A percentile compares a stretch with the other conserved stretches of the same genome.
These are phyloP conservation scores for Boletus rubescentipes DNA, from an alignment of 768 basidiomycete genomes.

Conservation along the genomic window DNA sequence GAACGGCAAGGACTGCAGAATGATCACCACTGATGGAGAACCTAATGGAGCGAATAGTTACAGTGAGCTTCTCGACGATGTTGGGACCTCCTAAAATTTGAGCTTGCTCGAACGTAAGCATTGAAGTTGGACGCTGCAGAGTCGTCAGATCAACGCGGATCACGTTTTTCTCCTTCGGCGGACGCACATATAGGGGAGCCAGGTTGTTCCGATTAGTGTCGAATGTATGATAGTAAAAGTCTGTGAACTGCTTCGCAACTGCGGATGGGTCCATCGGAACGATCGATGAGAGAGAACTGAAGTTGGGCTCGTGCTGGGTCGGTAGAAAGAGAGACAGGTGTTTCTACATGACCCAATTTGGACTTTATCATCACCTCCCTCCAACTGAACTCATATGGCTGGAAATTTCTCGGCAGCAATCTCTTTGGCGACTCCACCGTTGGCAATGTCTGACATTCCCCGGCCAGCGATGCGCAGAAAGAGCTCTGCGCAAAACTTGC, in stretches of 20 bases:
- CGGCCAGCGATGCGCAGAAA: constrained; percentile 78
- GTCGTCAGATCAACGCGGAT: constrained; percentile 30
- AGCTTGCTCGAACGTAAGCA: constrained; percentile 79
- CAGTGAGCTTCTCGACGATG: constrained; percentile 78
- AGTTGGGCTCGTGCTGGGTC: not conserved
- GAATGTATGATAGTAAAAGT: constrained; percentile 84
- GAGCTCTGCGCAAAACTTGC: constrained; percentile 81
- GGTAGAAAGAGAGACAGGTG: constrained; percentile 9
- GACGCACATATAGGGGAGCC: constrained; percentile 73
- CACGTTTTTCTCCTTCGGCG: constrained; percentile 1
- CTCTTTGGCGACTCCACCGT: constrained; percentile 23
- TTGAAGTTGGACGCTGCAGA: constrained; percentile 70
- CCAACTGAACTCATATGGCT: constrained; percentile 10
- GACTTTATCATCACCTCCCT: constrained; percentile 1
- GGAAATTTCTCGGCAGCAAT: constrained; percentile 15
- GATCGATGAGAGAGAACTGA: constrained; percentile 17
- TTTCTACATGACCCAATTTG: constrained; percentile 17
- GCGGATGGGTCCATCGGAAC: constrained; percentile 69
- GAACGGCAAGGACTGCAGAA: constrained; percentile 70
- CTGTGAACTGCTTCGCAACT: constrained; percentile 76
- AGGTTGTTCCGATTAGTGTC: constrained; percentile 60
- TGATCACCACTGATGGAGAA: not conserved
- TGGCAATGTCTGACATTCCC: constrained; percentile 25
- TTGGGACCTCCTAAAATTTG: constrained; percentile 52
- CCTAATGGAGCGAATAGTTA: constrained; percentile 30